Base-by-base conservation (phyloP, 805 yeast genomes). In the Candida silvicultrix region DNA sequence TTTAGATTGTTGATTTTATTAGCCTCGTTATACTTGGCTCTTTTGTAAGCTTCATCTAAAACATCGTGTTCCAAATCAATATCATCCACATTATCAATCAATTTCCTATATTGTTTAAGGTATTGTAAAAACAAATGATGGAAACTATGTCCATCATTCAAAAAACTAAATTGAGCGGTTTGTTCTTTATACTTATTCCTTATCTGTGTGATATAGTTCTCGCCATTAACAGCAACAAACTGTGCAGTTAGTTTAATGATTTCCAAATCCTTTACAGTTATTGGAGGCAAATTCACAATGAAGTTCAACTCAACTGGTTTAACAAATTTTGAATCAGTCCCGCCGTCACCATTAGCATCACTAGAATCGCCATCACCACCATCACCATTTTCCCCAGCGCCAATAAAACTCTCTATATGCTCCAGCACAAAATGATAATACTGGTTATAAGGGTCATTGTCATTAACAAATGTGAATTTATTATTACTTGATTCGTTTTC, bases 211-310 rank as follows among this genome's bases (percentile, higher is more conserved):
- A 76, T 60, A 45, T 76, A 74, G 12, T 57, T 59, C 2, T 65
- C 64, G 1, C 87, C 87, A 56, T 86, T 81, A 16, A 70, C 59
- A 1, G 89, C 86, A 1, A 78, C 78, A 55, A 75, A 80, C 44
- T 78, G 71, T 0, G 97, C 97, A 1, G 90, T 78, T 2, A 80
- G 56, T 59, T 86, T 85, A 38, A 92, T 74, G 11, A 85, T 69
- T 23, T 83, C 84, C 23, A 85, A 64, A 60, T 89, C 96, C 28
- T 73, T 66, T 0, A 75, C 58, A 0, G 92, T 78, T 3, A 88
- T 68, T 54, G 66, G 61, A 63, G 58, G 57, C 21, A 49, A 20
- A 42, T 59, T 41, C 9, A 45, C 37, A 15, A 53, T 31, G 19
- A 52, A 53, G 4, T 49, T 48, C 28, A 56, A 29, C 2, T 44